Evolutionary conservation across 169 alveolate species (phyloP), one percentile per base, ranked within the genome.

Genomic region (Besnoitia besnoiti): DNA sequence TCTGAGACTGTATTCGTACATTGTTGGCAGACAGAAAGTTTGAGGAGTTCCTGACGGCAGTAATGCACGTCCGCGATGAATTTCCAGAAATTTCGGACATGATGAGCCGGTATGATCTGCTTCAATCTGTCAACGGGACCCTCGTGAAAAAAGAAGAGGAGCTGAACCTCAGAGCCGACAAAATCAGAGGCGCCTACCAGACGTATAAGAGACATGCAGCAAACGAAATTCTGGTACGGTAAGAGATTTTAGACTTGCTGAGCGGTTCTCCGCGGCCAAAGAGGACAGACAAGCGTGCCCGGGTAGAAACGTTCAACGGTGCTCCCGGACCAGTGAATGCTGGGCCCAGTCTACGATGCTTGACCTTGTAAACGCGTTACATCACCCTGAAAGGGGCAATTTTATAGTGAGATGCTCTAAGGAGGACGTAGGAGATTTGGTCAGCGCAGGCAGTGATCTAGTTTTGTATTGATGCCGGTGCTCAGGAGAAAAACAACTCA

Each of bases 1-100:
- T 50, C 62, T 50, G 62, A 50, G 30, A 10, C 62, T 14, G 19
- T 50, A 10, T 50, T 50, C 62, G 44, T 67, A 42, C n/a, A 8
- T 33, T 1, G 39, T 1, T 67, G 39, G 80, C 80, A 67, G 80
- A 67, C 44, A 67, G n/a, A 67, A 35, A 33, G 10, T 67, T 67
- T n/a, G 44, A 67, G 80, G 80, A 67, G 12, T 67, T 67, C 42
- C 80, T 67, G n/a, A 1, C 80, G 7, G 80, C 80, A n/a, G 80
- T 35, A 42, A 35, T 67, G 80, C 80, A 35, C 39, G 80, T 33
- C 30, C 46, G 80, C 19, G 80, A 67, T 5, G 80, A 67, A 33
- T 67, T 67, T 67, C 80, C 19, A 67, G 80, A 67, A 67, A 67
- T 67, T 42, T 33, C 80, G 80, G 80, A 67, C n/a, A 33, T 67